Percentiles rank a stretch among this genome's conserved stretches.
Conservation (phyloP, 768 basidiomycete genomes). For the Jaapia argillacea region DNA sequence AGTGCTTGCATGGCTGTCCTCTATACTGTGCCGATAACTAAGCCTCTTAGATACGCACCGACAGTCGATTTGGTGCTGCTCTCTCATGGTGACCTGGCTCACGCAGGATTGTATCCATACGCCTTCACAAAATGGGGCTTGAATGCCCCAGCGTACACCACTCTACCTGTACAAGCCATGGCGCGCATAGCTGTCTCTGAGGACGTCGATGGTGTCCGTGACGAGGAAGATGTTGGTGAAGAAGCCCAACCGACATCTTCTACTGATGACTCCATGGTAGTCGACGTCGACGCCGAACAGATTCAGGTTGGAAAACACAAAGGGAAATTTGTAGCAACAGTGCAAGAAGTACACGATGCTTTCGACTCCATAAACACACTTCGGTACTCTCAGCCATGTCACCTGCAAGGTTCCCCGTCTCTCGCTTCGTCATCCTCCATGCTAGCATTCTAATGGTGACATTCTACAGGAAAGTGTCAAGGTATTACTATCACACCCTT, state of each 20-base stretch:
- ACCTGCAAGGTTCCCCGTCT: conserved; percentile 67
- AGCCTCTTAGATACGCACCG: conserved; percentile 54
- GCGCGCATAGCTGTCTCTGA: conserved; percentile 85
- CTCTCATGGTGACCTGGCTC: conserved; percentile 86
- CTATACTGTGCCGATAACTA: not conserved
- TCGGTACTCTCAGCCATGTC: conserved; percentile 91
- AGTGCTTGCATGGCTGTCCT: not conserved
- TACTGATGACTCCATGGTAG: conserved; percentile 15
- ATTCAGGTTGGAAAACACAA: conserved; percentile 12
- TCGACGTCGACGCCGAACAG: conserved; percentile 18
- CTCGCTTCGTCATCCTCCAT: not conserved
- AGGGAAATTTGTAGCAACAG: conserved; percentile 63
- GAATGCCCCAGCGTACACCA: conserved; percentile 86
- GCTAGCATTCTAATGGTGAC: not conserved
- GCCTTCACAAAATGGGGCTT: conserved; percentile 84
- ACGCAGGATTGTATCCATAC: conserved; percentile 89
- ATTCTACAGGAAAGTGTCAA: conserved; percentile 63
- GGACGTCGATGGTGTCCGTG: conserved; percentile 73
- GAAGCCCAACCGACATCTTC: conserved; percentile 9
- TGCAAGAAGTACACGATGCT: conserved; percentile 83
- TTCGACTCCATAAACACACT: conserved; percentile 89
- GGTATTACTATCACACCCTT: conserved; percentile 92
- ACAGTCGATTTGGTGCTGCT: conserved; percentile 84
- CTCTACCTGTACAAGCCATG: conserved; percentile 93
- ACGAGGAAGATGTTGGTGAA: conserved; percentile 62